These are phyloP conservation scores for Tolypocladium cylindrosporum DNA, from an alignment of 2,329 filamentous ascomycete genomes.

Conservation along the genomic window DNA sequence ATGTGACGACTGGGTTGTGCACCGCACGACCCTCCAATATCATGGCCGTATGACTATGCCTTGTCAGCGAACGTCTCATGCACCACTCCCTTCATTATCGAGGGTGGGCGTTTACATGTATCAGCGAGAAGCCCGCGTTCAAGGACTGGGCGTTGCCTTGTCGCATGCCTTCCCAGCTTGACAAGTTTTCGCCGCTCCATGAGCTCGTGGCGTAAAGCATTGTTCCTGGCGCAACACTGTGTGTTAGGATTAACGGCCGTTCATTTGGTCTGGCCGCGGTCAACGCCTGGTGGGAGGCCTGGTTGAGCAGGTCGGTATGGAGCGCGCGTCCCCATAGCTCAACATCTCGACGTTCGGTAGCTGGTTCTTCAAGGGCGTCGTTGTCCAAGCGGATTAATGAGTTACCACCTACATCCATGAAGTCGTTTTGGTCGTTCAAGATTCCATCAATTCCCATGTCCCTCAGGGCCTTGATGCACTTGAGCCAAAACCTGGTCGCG, in stretches of 20 bases:
- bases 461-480: constrained; percentile 53
- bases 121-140: constrained; percentile 55
- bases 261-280: constrained; percentile 45
- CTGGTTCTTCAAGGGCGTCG: constrained; percentile 25
- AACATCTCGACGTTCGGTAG: constrained; percentile 32
- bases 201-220: constrained; percentile 59
- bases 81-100: too few relatives aligned
- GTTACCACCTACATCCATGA: constrained; percentile 53
- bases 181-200: constrained; percentile 68
- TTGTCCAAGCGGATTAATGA: constrained; percentile 51
- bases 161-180: constrained; percentile 65
- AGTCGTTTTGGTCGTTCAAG: constrained; percentile 76
- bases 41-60: constrained; percentile 51
- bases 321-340: constrained; percentile 61
- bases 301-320: constrained; percentile 62
- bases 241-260: constrained; percentile 58
- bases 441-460: constrained; percentile 59
- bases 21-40: constrained; percentile 67
- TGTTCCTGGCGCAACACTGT: constrained; percentile 60
- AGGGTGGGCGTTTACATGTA: constrained; percentile 30
- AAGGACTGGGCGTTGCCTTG: constrained; percentile 60
- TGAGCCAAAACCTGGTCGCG: constrained; percentile 62
- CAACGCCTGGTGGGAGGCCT: constrained; percentile 59
- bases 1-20: constrained; percentile 62
- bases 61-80: too few relatives aligned